Evolutionary conservation across 768 basidiomycete genomes (phyloP).

Genomic region (Macrolepiota albuminosa): DNA sequence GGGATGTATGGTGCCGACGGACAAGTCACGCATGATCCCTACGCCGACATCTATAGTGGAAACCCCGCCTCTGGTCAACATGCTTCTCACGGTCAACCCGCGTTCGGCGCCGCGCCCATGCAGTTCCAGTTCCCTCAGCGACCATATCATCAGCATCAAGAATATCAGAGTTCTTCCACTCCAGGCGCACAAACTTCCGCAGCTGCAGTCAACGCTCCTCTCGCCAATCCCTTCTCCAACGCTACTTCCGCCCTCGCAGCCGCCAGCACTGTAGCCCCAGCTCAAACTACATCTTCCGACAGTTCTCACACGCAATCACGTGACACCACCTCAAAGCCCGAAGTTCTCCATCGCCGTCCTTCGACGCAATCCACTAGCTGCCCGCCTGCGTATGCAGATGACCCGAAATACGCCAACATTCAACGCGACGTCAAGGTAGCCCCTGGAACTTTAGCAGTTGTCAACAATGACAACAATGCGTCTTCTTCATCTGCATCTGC

Average conservation of each 20-base stretch:
- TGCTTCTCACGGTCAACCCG: slow-evolving; percentile 7
- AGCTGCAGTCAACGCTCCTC: background rate
- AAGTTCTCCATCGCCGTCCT: slow-evolving; percentile 11
- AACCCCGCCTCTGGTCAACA: slow-evolving; percentile 12
- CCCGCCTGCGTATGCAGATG: slow-evolving; percentile 8
- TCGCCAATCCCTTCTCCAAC: background rate
- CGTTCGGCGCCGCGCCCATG: slow-evolving; percentile 8
- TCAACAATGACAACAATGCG: slow-evolving; percentile 1
- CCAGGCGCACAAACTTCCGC: background rate
- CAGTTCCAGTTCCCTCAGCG: slow-evolving; percentile 15
- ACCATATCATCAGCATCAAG: slow-evolving; percentile 5
- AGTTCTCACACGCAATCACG: background rate
- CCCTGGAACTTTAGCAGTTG: background rate
- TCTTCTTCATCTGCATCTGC: background rate
- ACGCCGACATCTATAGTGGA: slow-evolving; percentile 12
- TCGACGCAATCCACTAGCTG: slow-evolving; percentile 4
- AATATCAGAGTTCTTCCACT: slow-evolving; percentile 4
- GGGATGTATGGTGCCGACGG: slow-evolving; percentile 17
- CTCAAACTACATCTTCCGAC: background rate
- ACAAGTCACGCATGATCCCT: slow-evolving; percentile 15
- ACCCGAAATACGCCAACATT: slow-evolving; percentile 15
- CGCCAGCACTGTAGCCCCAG: slow-evolving; percentile 5
- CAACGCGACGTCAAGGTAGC: slow-evolving; percentile 17
- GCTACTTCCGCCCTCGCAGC: slow-evolving; percentile 8
- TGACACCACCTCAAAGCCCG: background rate